phyloP scores from a whole-genome alignment of 2,329 filamentous ascomycete species.

The Alternaria postmessia region DNA sequence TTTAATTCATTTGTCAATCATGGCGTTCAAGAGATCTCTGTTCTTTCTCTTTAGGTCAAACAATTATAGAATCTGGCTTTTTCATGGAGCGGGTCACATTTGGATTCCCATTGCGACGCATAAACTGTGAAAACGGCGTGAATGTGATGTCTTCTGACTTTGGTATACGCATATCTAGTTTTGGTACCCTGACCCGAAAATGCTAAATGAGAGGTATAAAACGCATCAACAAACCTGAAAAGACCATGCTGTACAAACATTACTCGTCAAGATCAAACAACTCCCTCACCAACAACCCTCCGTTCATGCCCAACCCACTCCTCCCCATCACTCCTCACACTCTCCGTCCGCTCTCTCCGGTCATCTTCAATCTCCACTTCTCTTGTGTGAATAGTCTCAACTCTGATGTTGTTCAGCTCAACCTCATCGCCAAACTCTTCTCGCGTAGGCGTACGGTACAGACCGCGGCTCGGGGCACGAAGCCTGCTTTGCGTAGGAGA shows the following conservation, averaged over 20 bases:
- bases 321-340: constrained; percentile 1
- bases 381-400: constrained; percentile 21
- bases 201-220: not conserved
- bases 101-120: not conserved
- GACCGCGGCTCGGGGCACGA: not conserved
- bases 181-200: not conserved
- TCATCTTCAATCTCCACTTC: constrained; percentile 20
- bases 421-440: constrained; percentile 23
- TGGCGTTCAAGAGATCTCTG: not conserved
- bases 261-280: not conserved
- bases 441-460: not conserved
- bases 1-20: not conserved
- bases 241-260: not conserved
- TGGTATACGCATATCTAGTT: not conserved
- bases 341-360: constrained; percentile 1
- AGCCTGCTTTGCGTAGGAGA: not conserved
- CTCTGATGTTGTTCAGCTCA: constrained; percentile 27
- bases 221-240: not conserved
- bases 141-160: not conserved
- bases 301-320: constrained; percentile 5
- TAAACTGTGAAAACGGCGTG: not conserved
- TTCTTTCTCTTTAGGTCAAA: not conserved
- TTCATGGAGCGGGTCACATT: not conserved
- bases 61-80: not conserved
- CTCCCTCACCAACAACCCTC: not conserved